Percentiles rank a stretch among this genome's conserved stretches.
Evolutionary conservation across 768 basidiomycete genomes (phyloP).

Genomic region (Lactifluus pinguis): DNA sequence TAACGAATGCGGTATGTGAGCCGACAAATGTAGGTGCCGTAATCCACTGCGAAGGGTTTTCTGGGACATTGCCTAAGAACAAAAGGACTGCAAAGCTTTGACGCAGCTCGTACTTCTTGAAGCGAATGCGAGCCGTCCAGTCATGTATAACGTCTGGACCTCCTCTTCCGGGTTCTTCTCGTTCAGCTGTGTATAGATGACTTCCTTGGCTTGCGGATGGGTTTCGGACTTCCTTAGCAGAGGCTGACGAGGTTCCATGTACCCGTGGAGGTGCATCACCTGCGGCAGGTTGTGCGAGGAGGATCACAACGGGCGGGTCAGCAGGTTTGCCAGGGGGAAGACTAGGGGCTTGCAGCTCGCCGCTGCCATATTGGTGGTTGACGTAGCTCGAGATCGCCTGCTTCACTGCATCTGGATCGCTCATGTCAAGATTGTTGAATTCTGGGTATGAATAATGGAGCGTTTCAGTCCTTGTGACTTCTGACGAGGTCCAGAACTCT

Average conservation of each 20-base stretch:
- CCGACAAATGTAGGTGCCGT: slow-evolving; percentile 32
- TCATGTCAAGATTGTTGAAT: slow-evolving; percentile 33
- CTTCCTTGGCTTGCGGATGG: neutral
- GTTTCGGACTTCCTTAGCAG: neutral
- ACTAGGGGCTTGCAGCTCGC: too few species aligned
- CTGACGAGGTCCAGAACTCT: slow-evolving; percentile 33
- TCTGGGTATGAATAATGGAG: slow-evolving; percentile 45
- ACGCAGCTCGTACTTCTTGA: slow-evolving; percentile 37
- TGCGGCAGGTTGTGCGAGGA: neutral
- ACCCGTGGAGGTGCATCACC: neutral
- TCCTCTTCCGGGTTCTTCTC: neutral
- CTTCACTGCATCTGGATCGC: slow-evolving; percentile 23
- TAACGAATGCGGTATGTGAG: slow-evolving; percentile 37
- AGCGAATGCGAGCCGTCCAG: slow-evolving; percentile 36
- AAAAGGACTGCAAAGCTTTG: slow-evolving; percentile 37
- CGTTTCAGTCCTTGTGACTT: slow-evolving; percentile 23
- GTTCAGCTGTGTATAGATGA: neutral
- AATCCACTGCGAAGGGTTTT: slow-evolving; percentile 32
- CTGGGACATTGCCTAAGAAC: slow-evolving; percentile 38
- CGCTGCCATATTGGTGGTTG: slow-evolving; percentile 30
- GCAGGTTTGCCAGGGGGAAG: too few species aligned
- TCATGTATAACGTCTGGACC: slow-evolving; percentile 22
- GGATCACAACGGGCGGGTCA: slow-evolving; percentile 11
- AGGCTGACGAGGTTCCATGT: neutral
- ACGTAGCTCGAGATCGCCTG: slow-evolving; percentile 29